Evolutionary conservation across 1,139 yeast genomes (phyloP), one percentile per base, ranked within the genome.

Genomic region (Yamadazyma diospyri): DNA sequence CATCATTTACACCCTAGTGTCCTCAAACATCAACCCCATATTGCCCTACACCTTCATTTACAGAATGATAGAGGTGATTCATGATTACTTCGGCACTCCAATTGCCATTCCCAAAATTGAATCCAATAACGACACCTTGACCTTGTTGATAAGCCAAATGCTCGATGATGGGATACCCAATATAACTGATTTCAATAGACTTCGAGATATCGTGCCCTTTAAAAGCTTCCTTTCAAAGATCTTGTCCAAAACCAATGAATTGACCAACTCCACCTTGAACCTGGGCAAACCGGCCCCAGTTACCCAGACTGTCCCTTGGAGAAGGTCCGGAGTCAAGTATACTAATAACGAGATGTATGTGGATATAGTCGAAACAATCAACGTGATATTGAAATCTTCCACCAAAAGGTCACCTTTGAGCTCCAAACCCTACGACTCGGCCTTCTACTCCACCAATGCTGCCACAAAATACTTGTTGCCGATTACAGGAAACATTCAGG

Each of bases 281-380:
- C 9, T 9, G 9, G 16, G 15, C 9, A 12, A 12, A 4, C 16
- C 16, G 13, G n/a, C 13, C 5, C 16, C 13, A 23, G 16, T 13
- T 11, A 18, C 6, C 20, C 25, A 3, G 38, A 33, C 25, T 24
- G 27, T 72, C 8, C 92, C 94, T 1, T 87, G 96, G 96, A 69
- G 95, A 47, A 62, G 78, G 30, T 57, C 79, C 5, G 72, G 76
- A 39, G 80, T 81, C 9, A 70, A 72, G 38, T 76, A 83, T 54
- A 69, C 85, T 5, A 80, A 77, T 43, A 85, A 87, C 53, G 96
- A 88, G 56, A 71, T 88, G 59, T 85, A 78, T 53, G 81, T 88
- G 7, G 97, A 88, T 55, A 56, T 88, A 4, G 61, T 69, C 5
- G 96, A 87, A 52, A 62, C 70, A 0, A 56, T 85, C 13, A 68